A percentile compares a stretch with the other conserved stretches of the same genome.
These are phyloP conservation scores for Gossypium davidsonii DNA, from an alignment of 441 rosid species.

Conservation along the genomic window DNA sequence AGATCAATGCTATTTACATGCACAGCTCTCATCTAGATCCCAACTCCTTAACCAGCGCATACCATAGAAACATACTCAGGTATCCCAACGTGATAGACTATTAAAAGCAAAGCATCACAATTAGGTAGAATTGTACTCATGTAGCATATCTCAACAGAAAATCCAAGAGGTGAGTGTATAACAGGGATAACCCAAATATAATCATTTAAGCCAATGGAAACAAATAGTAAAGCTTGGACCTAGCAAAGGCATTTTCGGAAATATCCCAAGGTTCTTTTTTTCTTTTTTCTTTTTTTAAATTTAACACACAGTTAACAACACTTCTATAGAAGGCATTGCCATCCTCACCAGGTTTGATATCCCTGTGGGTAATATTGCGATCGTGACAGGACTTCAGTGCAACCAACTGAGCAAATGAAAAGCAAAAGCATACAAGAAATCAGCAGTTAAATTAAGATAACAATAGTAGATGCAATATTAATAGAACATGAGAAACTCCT, in stretches of 20 bases:
- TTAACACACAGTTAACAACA: conserved; percentile 9
- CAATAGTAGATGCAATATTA: neutral
- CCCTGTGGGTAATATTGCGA: conserved; percentile 94
- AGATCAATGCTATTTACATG: conserved; percentile 1
- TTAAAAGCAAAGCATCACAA: neutral
- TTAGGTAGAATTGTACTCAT: neutral
- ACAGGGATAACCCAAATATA: neutral
- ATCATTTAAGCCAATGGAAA: neutral
- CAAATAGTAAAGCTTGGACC: neutral
- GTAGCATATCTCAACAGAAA: neutral
- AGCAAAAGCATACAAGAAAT: neutral
- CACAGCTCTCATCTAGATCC: neutral
- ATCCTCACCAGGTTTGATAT: conserved; percentile 89
- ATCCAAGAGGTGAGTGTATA: neutral
- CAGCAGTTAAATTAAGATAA: neutral
- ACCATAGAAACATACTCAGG: neutral
- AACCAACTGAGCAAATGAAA: conserved; percentile 49
- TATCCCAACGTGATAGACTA: neutral
- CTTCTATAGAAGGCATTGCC: conserved; percentile 2
- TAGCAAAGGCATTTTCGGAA: conserved; percentile 5
- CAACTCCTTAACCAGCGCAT: neutral
- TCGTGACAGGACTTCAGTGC: conserved; percentile 92
- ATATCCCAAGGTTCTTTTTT: neutral
- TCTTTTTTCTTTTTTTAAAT: neutral
- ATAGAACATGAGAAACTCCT: conserved; percentile 1